These are phyloP conservation scores for Globisporangium abappressorium DNA, from an alignment of 352 stramenopile species.

Conservation along the genomic window DNA sequence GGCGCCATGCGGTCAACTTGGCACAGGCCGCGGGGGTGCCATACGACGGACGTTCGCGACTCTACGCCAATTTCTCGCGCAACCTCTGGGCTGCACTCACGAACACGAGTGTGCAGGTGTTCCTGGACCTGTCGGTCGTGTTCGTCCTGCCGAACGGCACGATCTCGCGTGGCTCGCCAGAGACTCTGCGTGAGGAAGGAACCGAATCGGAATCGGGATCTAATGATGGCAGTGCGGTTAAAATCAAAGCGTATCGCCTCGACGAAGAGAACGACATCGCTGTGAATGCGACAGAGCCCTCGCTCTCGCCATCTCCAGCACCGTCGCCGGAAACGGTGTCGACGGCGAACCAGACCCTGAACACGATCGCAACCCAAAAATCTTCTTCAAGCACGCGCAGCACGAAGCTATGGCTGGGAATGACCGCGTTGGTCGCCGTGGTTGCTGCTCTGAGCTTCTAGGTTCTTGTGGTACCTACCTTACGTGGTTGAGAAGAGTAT, in stretches of 20 bases:
- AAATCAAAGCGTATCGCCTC: neutral
- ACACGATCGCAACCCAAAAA: neutral
- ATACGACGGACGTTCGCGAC: constrained; percentile 40
- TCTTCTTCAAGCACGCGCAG: neutral
- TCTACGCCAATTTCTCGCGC: constrained; percentile 37
- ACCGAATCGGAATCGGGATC: neutral
- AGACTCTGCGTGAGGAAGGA: constrained; percentile 15
- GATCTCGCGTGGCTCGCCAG: constrained; percentile 18
- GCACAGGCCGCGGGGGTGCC: constrained; percentile 36
- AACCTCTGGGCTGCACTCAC: constrained; percentile 32
- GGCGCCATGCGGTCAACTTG: constrained; percentile 44
- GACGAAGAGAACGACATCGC: constrained; percentile 1
- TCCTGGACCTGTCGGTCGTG: constrained; percentile 35
- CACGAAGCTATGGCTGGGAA: neutral
- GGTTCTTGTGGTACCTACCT: neutral
- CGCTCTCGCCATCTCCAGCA: neutral
- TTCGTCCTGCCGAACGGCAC: constrained; percentile 27
- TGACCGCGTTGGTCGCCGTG: neutral
- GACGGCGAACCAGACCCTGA: neutral
- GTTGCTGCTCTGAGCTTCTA: neutral
- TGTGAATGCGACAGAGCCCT: neutral
- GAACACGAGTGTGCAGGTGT: constrained; percentile 34
- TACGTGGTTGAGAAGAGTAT: no score
- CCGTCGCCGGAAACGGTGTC: neutral
- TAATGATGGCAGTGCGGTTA: neutral